Evolutionary conservation across 108 stramenopile species (phyloP).

Genomic region (Hondaea fermentalgiana): DNA sequence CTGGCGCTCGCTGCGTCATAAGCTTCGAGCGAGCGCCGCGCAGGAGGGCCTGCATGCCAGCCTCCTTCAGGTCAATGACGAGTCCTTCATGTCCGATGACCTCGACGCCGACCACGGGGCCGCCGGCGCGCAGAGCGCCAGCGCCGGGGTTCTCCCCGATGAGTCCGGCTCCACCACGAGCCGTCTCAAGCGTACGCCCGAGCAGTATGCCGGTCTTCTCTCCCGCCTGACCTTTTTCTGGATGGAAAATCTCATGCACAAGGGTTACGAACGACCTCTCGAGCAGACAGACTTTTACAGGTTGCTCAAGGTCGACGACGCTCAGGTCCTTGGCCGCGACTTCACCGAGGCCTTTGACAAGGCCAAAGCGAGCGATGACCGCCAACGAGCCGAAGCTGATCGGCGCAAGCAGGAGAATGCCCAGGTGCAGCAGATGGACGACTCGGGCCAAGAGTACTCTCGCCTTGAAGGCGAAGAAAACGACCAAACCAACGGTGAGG

Average conservation of each 20-base stretch:
- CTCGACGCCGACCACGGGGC: background rate
- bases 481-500: background rate
- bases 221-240: constrained; percentile 18
- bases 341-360: background rate
- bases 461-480: background rate
- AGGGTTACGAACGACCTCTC: background rate
- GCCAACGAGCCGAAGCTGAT: background rate
- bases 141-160: background rate
- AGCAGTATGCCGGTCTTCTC: constrained; percentile 19
- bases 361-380: background rate
- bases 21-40: background rate
- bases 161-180: background rate
- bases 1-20: background rate
- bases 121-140: background rate
- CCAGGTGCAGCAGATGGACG: background rate
- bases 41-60: background rate
- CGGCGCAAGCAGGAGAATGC: background rate
- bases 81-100: background rate
- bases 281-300: background rate
- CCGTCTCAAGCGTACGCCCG: background rate
- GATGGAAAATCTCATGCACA: constrained; percentile 2
- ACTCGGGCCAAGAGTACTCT: background rate
- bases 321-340: background rate
- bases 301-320: background rate
- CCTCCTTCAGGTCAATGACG: background rate